Evolutionary conservation across 2,329 filamentous ascomycete species (phyloP).

Genomic region (Diplodia intermedia): DNA sequence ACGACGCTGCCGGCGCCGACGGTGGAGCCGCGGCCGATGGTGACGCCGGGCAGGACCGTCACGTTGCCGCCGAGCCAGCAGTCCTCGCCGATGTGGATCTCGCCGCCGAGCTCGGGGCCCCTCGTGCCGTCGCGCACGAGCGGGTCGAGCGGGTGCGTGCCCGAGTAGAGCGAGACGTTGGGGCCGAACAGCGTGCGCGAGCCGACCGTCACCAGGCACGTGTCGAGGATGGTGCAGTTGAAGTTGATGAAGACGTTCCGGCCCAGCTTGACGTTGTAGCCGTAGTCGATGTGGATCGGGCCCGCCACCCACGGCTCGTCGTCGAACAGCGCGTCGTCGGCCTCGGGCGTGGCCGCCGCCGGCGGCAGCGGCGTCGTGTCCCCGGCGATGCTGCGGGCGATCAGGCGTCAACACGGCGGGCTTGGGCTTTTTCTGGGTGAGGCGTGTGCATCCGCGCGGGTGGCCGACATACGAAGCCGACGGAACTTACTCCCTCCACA

Average conservation of each 20-base stretch:
- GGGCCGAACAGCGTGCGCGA: constrained; percentile 79
- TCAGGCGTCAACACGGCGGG: constrained; percentile 12
- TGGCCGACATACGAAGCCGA: not conserved
- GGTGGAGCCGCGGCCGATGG: constrained; percentile 74
- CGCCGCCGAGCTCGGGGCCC: constrained; percentile 76
- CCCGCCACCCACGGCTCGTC: constrained; percentile 73
- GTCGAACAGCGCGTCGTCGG: constrained; percentile 69
- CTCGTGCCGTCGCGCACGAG: constrained; percentile 73
- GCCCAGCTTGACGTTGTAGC: constrained; percentile 74
- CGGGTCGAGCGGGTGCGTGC: constrained; percentile 78
- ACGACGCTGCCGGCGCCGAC: constrained; percentile 85
- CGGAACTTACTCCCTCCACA: constrained; percentile 72
- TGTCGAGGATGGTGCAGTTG: constrained; percentile 79
- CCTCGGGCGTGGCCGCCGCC: constrained; percentile 61
- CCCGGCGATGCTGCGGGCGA: constrained; percentile 62
- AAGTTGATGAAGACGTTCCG: constrained; percentile 77
- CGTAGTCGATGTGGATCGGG: constrained; percentile 78
- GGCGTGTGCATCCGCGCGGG: not conserved
- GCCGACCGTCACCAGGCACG: constrained; percentile 75
- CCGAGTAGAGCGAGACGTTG: constrained; percentile 77
- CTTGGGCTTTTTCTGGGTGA: not conserved
- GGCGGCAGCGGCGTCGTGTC: constrained; percentile 71
- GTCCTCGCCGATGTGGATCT: constrained; percentile 79
- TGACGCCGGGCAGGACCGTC: constrained; percentile 75
- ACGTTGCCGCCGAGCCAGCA: constrained; percentile 63